phyloP scores from a whole-genome alignment of 345 rosid species.

The Nephelium lappaceum region DNA sequence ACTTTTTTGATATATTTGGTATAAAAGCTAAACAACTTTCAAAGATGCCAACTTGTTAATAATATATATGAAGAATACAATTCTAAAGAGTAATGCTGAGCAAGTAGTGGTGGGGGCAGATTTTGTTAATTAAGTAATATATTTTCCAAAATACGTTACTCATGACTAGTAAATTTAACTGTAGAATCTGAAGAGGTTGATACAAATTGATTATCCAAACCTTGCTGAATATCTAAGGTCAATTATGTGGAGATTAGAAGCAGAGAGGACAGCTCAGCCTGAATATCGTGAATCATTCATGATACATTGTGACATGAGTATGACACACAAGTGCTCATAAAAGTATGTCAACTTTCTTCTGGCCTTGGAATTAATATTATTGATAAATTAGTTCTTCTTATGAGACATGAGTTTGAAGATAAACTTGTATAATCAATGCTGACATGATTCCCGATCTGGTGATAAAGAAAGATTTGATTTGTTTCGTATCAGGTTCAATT shows the following conservation, averaged over 20 bases:
- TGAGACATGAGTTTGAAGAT: background rate
- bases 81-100: too few species aligned
- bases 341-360: background rate
- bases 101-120: background rate
- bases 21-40: background rate
- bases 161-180: background rate
- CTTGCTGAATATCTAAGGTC: background rate
- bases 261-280: background rate
- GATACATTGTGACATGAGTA: background rate
- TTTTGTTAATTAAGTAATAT: background rate
- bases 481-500: background rate
- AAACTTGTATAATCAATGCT: background rate
- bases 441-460: background rate
- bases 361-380: background rate
- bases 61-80: background rate
- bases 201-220: background rate
- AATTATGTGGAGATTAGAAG: background rate
- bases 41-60: background rate
- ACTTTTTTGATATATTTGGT: background rate
- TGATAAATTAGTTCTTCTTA: background rate
- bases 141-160: too few species aligned
- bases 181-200: background rate
- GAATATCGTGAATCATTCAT: too few species aligned
- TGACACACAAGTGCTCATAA: background rate
- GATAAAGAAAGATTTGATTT: background rate